Evolutionary conservation across 345 rosid genomes (phyloP).

Genomic region (Erucastrum elatum): DNA sequence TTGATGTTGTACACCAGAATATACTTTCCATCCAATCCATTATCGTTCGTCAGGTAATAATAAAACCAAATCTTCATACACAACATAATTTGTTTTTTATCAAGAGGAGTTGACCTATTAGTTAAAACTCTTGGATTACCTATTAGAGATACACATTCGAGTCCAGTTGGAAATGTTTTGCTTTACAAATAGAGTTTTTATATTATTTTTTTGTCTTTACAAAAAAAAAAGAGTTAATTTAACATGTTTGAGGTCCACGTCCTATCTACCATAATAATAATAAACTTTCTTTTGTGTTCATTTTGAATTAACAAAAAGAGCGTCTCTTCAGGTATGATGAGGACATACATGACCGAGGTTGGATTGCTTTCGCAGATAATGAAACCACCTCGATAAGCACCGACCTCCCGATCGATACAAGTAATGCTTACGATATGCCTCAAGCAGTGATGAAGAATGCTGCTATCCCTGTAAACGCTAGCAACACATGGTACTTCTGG

Average conservation of each 20-base stretch:
- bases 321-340: conserved; percentile 40
- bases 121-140: too few relatives aligned
- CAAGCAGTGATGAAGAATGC: conserved; percentile 39
- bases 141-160: too few relatives aligned
- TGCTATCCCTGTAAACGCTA: conserved; percentile 29
- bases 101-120: too few relatives aligned
- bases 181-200: too few relatives aligned
- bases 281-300: too few relatives aligned
- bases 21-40: not conserved
- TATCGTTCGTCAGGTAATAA: conserved; percentile 9
- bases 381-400: conserved; percentile 8
- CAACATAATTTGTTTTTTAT: too few relatives aligned
- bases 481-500: not conserved
- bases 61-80: not conserved
- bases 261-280: too few relatives aligned
- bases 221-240: too few relatives aligned
- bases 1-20: conserved; percentile 1
- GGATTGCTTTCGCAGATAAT: not conserved
- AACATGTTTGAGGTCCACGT: too few relatives aligned
- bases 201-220: too few relatives aligned
- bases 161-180: too few relatives aligned
- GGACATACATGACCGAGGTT: conserved; percentile 42
- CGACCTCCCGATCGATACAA: not conserved
- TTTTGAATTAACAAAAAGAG: not conserved
- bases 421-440: conserved; percentile 26